Percentiles rank a stretch among this genome's conserved stretches.
phyloP scores from a whole-genome alignment of 164 flowering plant species.

The Saururus chinensis region DNA sequence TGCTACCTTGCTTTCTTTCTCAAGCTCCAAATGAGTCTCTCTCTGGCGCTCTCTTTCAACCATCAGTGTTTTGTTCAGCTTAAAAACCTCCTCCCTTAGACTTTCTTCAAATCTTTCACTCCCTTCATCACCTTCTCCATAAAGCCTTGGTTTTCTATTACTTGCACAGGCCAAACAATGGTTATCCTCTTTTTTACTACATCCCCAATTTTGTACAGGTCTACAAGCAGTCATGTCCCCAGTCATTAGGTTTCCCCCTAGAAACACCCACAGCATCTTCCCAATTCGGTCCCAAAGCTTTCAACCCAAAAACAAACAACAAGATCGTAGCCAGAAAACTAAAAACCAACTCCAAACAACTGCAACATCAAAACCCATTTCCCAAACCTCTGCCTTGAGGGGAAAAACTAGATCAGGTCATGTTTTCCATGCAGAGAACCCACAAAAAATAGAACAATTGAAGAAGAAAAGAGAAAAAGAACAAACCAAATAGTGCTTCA shows the following conservation, averaged over 20 bases:
- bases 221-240: background rate
- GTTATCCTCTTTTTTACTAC: too few relatives aligned
- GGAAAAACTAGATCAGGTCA: background rate
- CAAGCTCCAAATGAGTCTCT: background rate
- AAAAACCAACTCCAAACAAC: background rate
- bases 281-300: background rate
- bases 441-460: background rate
- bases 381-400: background rate
- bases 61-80: background rate
- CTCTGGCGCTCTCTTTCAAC: background rate
- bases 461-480: background rate
- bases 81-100: background rate
- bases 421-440: background rate
- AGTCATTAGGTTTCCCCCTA: background rate
- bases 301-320: background rate
- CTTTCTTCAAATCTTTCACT: background rate
- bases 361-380: background rate
- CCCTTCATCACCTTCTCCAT: background rate
- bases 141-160: background rate
- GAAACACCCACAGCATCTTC: background rate
- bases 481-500: too few relatives aligned
- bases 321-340: background rate
- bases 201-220: too few relatives aligned
- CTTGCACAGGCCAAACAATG: background rate
- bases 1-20: background rate